Evolutionary conservation across 2,329 filamentous ascomycete species (phyloP), one percentile per base, ranked within the genome.

Genomic region (Aspergillus pseudoglaucus): DNA sequence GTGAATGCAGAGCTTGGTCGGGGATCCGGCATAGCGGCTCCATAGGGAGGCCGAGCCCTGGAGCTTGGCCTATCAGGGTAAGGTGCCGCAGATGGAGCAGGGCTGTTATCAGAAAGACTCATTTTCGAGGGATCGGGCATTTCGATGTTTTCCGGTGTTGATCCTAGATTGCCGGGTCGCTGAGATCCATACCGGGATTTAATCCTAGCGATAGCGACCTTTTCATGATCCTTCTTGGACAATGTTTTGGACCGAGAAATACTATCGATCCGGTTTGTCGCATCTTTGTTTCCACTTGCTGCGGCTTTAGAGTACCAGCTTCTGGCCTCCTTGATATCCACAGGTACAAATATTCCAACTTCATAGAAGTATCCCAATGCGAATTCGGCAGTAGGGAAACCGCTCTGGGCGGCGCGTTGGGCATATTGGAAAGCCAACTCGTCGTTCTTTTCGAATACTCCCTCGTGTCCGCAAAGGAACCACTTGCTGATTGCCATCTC

Each of bases 331-430:
- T 82, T 79, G 38, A 96, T 71, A 63, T 91, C 88, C 55, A 88
- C 86, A n/a, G 82, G 80, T 20, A 94, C 87, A 62, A 90, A 84
- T 64, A 98, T 95, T 57, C 93, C 93, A 58, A 98, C 94, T 67
- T 98, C 93, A 65, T 93, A 83, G 72, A 97, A 98, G 69, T 98
- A 98, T 9, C 91, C 91, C 76, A 98, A 82, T 22, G 93, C 93
- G 62, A 98, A 98, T 67, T 97, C 90, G 43, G 90, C 93, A 0
- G 90, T 97, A 0, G 89, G 79, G 43, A 97, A 78, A 47, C 90
- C 90, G 35, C 83, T 81, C 44, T 82, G 76, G 7, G 93, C 91
- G 9, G 93, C 93, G 56, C 91, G 82, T 59, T 91, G 82, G 1
- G 93, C 93, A 63, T 95, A 97, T 45, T 83, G 85, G 69, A 88